Percentiles rank a stretch among this genome's conserved stretches.
phyloP scores from a whole-genome alignment of 2,329 filamentous ascomycete species.

The Trichoderma semiorbis region DNA sequence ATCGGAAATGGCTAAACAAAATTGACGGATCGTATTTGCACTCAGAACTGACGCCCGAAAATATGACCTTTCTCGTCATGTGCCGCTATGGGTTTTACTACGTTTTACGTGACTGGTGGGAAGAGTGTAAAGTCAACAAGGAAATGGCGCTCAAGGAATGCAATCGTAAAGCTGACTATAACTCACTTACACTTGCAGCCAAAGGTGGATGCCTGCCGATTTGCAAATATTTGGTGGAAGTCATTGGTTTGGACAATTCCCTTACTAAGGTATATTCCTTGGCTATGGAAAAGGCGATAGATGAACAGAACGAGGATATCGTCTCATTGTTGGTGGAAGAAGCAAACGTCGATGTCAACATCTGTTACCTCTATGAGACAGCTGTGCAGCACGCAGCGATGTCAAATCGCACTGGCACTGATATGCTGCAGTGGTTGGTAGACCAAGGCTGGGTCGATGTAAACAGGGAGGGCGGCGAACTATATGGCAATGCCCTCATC shows the following conservation, averaged over 20 bases:
- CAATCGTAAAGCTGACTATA: neutral
- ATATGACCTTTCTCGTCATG: neutral
- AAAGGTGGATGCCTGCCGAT: neutral
- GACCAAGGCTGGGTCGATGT: neutral
- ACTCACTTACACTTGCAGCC: neutral
- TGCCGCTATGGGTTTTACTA: neutral
- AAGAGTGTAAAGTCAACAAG: neutral
- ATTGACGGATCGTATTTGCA: too few species aligned
- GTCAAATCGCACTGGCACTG: too few species aligned
- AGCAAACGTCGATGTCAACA: neutral
- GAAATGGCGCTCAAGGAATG: neutral
- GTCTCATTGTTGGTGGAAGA: neutral
- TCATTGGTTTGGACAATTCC: neutral
- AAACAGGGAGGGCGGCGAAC: neutral
- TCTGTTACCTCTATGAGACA: accelerated
- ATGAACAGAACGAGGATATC: neutral
- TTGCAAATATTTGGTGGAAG: neutral
- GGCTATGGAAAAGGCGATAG: neutral
- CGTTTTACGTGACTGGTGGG: conserved; percentile 11
- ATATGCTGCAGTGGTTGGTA: neutral
- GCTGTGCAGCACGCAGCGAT: neutral
- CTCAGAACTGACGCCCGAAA: neutral
- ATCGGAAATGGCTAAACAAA: neutral
- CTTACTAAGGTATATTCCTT: neutral
- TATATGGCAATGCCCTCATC: neutral